These are phyloP conservation scores for Hortaea werneckii DNA, from an alignment of 2,329 filamentous ascomycete genomes.

Conservation along the genomic window DNA sequence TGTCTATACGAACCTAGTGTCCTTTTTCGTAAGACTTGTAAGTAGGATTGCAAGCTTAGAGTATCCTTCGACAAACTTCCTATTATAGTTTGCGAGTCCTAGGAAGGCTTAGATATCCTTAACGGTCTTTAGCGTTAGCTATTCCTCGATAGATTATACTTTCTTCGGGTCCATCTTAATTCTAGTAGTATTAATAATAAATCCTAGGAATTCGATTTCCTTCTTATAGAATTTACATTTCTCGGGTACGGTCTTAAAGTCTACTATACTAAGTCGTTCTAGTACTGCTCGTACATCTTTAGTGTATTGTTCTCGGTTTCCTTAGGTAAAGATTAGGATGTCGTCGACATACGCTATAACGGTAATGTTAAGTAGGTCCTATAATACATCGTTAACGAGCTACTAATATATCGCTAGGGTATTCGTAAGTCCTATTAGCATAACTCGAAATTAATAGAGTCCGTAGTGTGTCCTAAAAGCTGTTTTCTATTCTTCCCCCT, in stretches of 20 bases:
- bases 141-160: slow-evolving; percentile 17
- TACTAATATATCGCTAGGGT: slow-evolving; percentile 14
- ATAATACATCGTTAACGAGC: slow-evolving; percentile 18
- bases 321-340: slow-evolving; percentile 20
- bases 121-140: slow-evolving; percentile 12
- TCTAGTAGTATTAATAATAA: slow-evolving; percentile 17
- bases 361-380: slow-evolving; percentile 15
- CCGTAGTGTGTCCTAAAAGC: slow-evolving; percentile 13
- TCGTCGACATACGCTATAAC: slow-evolving; percentile 18
- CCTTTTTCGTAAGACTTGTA: slow-evolving; percentile 7
- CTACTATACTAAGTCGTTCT: slow-evolving; percentile 11
- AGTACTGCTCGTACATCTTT: slow-evolving; percentile 18
- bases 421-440: slow-evolving; percentile 19
- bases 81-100: slow-evolving; percentile 9
- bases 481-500: slow-evolving; percentile 18
- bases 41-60: slow-evolving; percentile 4
- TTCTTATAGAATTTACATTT: slow-evolving; percentile 25
- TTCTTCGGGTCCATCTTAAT: slow-evolving; percentile 21
- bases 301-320: slow-evolving; percentile 14
- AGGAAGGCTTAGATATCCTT: slow-evolving; percentile 15
- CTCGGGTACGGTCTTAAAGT: slow-evolving; percentile 6
- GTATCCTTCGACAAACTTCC: slow-evolving; percentile 9
- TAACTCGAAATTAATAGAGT: slow-evolving; percentile 16
- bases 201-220: slow-evolving; percentile 22
- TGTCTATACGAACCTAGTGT: slow-evolving; percentile 5